Conservation (phyloP, 2,329 filamentous ascomycete species). For the Monosporascus cannonballus region DNA sequence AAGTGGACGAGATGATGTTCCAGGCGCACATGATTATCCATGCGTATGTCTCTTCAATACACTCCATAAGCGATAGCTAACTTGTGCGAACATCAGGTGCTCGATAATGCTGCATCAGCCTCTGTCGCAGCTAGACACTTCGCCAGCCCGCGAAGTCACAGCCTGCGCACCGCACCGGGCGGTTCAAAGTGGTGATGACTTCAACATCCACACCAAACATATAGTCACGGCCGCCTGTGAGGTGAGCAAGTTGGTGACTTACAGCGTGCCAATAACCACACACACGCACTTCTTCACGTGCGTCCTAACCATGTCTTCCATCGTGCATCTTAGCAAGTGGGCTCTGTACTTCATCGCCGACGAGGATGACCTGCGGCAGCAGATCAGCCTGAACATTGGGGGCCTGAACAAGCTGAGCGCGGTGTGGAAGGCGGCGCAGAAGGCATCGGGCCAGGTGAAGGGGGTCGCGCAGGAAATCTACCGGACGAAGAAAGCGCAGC, state of each 20-base stretch:
- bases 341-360: slow-evolving; percentile 56
- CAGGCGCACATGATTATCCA: slow-evolving; percentile 77
- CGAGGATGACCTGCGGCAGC: slow-evolving; percentile 64
- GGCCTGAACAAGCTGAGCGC: slow-evolving; percentile 62
- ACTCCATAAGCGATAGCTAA: slow-evolving; percentile 1
- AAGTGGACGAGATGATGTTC: slow-evolving; percentile 85
- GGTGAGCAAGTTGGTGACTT: slow-evolving; percentile 67
- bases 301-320: slow-evolving; percentile 69
- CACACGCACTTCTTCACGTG: slow-evolving; percentile 85
- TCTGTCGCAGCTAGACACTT: slow-evolving; percentile 66
- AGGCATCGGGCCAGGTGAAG: slow-evolving; percentile 67
- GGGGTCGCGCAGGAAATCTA: slow-evolving; percentile 75
- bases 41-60: slow-evolving; percentile 33
- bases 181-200: slow-evolving; percentile 42
- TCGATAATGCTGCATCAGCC: slow-evolving; percentile 76
- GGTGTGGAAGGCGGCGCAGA: slow-evolving; percentile 67
- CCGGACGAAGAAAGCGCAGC: slow-evolving; percentile 49
- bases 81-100: slow-evolving; percentile 32
- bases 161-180: slow-evolving; percentile 59
- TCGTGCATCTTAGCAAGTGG: slow-evolving; percentile 79
- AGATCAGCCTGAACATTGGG: slow-evolving; percentile 72
- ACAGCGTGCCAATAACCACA: slow-evolving; percentile 63
- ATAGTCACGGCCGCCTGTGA: slow-evolving; percentile 73
- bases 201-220: slow-evolving; percentile 69
- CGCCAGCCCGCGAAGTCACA: slow-evolving; percentile 51